phyloP scores from a whole-genome alignment of 2,329 filamentous ascomycete genomes.

The Tetracladium maxilliforme region DNA sequence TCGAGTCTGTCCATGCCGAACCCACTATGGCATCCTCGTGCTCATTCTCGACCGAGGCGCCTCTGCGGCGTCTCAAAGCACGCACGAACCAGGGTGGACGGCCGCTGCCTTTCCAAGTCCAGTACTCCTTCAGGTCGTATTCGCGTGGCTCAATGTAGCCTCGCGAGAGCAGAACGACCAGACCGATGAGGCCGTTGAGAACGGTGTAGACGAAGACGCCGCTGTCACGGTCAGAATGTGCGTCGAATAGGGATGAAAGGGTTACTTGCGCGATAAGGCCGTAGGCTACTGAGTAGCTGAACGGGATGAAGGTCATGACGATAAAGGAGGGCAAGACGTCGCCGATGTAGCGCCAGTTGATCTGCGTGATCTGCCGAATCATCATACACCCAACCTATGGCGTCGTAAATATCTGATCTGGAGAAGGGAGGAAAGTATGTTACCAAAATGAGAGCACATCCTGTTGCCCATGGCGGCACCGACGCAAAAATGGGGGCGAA shows the following conservation, averaged over 20 bases:
- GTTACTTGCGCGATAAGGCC: slow-evolving; percentile 52
- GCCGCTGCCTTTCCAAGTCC: slow-evolving; percentile 35
- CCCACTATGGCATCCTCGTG: slow-evolving; percentile 13
- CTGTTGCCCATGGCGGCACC: slow-evolving; percentile 66
- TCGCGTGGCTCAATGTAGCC: slow-evolving; percentile 34
- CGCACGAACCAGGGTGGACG: slow-evolving; percentile 43
- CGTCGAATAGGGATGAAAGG: slow-evolving; percentile 3
- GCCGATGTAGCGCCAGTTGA: slow-evolving; percentile 66
- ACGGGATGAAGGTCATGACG: slow-evolving; percentile 61
- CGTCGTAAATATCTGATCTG: neutral
- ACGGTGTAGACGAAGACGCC: slow-evolving; percentile 38
- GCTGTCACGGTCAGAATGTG: no score
- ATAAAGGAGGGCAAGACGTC: slow-evolving; percentile 65
- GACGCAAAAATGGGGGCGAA: slow-evolving; percentile 66
- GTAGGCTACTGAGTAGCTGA: slow-evolving; percentile 67
- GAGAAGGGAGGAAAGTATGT: slow-evolving; percentile 1
- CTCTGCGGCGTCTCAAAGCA: slow-evolving; percentile 14
- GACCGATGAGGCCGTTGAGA: slow-evolving; percentile 35
- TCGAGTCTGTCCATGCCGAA: no score
- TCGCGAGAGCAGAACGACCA: slow-evolving; percentile 27
- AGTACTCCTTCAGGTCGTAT: slow-evolving; percentile 37
- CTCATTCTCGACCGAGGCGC: slow-evolving; percentile 5
- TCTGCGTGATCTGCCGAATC: slow-evolving; percentile 58
- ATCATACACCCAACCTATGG: slow-evolving; percentile 57
- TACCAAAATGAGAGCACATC: slow-evolving; percentile 55